Base-by-base conservation (phyloP, 257 asterid genomes). In the Leonotis leonurus region DNA sequence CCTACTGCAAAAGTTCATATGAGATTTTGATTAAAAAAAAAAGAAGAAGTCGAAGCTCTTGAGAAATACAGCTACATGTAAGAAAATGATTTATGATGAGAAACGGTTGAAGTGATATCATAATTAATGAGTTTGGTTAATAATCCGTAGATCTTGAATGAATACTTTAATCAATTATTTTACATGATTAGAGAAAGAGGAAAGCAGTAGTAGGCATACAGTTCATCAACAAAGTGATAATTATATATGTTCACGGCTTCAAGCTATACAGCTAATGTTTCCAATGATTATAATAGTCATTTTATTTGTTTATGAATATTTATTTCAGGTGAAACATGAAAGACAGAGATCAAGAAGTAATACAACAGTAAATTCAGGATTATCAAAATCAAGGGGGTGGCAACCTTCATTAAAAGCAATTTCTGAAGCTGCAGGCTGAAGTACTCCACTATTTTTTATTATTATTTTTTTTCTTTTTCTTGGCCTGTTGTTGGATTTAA, bases 361-460 rank as follows among this genome's bases (percentile, higher is more conserved):
- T 32, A 46, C 73, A 69, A 35, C 80, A 60, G 74, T 68, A 67
- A 80, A 76, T 33, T 77, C 81, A 25, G 66, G 64, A 6, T 68
- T 73, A 25, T 61, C 80, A 9, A 89, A 74, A 72, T 72, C 85
- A 33, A 85, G 77, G 75, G 78, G 62, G 29, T 90, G 97, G 97
- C 97, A 87, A 50, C 96, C 96, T 25, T 75, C 95, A 65, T 73
- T 90, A 60, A 84, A 81, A 35, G 87, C 96, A 82, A 90, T 90
- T 65, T 85, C 90, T 39, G 97, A 90, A 67, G 87, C 86, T 62
- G 87, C 77, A 70, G 79, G 81, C 72, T 83, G 81, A 62, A 2
- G 12, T 4, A 7, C 48, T 10, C n/a, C n/a, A n/a, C n/a, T n/a
- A n/a, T 11, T 60, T 2, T 3, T 16, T 72, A 2, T 0, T 5